Evolutionary conservation across 331 rosid species (phyloP), one percentile per base, ranked within the genome.

Genomic region (Prunus yedoensis): DNA sequence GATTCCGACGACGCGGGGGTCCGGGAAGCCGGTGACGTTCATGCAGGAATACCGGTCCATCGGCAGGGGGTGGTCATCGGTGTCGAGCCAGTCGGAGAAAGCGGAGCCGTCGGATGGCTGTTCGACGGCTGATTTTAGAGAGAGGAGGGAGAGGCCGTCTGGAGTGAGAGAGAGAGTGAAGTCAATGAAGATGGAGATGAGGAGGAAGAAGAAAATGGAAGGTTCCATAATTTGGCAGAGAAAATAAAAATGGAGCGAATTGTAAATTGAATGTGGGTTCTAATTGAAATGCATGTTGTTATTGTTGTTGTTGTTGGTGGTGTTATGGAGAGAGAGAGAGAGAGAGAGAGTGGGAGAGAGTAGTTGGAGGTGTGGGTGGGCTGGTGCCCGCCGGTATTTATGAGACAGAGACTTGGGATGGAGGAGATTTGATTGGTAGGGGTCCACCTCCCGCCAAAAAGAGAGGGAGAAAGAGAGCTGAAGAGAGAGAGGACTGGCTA

Each of bases 91-190:
- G 85, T 89, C 89, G 74, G 91, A 66, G 78, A 95, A 89, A 15
- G 83, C 82, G 6, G 83, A 52, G 74, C 80, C 81, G 30, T 68
- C 80, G 16, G 76, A 66, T 4, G 81, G 64, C 15, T 75, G 81
- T 52, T 92, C 96, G 7, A 92, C 90, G 74, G 97, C 99, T 28
- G 98, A 95, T 64, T 95, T 95, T 1, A 95, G 89, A 15, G 99
- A 90, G 61, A 95, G 93, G 73, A 95, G 96, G 7, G 99, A 87
- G 61, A 95, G 86, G 38, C 99, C 99, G 75, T 95, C 98, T 41
- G 96, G 85, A 53, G 96, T 83, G 49, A 95, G 96, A 35, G 97
- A 81, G 64, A 68, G 35, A 8, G 71, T 67, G 54, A 73, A 10
- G 23, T 20, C 51, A 18, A 59, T 14, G 23, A 73, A 2, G 70